Evolutionary conservation across 2,329 filamentous ascomycete genomes (phyloP).

Genomic region (Neofusicoccum parvum): DNA sequence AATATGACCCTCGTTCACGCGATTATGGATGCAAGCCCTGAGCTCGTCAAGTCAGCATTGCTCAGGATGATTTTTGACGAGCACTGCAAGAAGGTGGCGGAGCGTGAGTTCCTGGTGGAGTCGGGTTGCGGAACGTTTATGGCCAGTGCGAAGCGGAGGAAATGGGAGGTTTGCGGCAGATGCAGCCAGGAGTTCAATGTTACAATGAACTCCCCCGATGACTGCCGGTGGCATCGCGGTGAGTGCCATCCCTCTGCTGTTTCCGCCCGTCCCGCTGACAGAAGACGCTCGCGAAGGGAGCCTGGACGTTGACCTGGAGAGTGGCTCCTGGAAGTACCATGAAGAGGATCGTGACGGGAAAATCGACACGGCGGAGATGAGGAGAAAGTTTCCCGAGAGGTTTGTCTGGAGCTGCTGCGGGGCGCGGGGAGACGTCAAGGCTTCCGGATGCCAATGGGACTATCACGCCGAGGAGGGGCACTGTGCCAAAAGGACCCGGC

Average conservation of each 20-base stretch:
- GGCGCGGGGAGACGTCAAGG: neutral
- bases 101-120: neutral
- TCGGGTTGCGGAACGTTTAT: neutral
- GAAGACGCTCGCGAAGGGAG: neutral
- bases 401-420: slow-evolving; percentile 9
- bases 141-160: neutral
- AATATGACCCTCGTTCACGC: neutral
- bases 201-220: neutral
- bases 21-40: neutral
- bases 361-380: neutral
- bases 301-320: neutral
- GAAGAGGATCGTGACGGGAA: neutral
- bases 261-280: no score
- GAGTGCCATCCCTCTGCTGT: neutral
- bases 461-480: neutral
- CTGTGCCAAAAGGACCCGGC: neutral
- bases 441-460: neutral
- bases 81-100: neutral
- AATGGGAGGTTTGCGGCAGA: neutral
- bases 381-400: neutral
- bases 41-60: neutral
- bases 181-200: neutral
- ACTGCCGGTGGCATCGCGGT: slow-evolving; percentile 3
- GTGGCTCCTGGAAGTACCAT: neutral
- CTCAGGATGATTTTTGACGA: neutral